phyloP scores from a whole-genome alignment of 2,329 filamentous ascomycete species.

The Plectosphaerella cucumerina region DNA sequence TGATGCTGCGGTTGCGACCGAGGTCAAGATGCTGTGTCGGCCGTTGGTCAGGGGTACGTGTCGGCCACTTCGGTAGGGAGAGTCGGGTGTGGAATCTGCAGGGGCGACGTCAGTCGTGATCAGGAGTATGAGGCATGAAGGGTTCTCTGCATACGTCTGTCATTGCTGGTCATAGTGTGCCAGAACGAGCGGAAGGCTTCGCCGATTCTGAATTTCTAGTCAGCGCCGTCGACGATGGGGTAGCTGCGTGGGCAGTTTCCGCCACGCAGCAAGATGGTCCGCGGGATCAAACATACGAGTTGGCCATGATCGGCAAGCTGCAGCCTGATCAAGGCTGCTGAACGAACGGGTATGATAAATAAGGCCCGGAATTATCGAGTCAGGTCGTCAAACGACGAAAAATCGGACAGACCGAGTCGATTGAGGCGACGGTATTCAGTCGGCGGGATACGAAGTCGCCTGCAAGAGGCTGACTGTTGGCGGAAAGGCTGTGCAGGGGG shows the following conservation, averaged over 20 bases:
- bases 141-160: constrained; percentile 50
- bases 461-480: too few relatives aligned
- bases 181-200: constrained; percentile 85
- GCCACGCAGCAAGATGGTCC: neutral
- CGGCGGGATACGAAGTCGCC: too few relatives aligned
- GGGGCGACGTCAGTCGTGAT: constrained; percentile 12
- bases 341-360: too few relatives aligned
- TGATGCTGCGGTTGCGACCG: constrained; percentile 74
- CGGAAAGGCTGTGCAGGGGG: neutral
- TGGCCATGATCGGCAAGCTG: constrained; percentile 13
- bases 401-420: too few relatives aligned
- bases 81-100: constrained; percentile 87
- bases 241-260: too few relatives aligned
- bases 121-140: neutral
- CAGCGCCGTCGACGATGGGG: neutral
- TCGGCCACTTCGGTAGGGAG: constrained; percentile 83
- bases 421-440: too few relatives aligned
- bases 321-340: too few relatives aligned
- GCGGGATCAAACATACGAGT: constrained; percentile 10
- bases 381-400: too few relatives aligned
- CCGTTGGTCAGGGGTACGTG: constrained; percentile 85
- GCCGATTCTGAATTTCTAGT: constrained; percentile 47
- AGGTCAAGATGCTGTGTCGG: constrained; percentile 77
- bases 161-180: constrained; percentile 80
- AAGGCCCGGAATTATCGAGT: too few relatives aligned